Percentiles rank a stretch among this genome's conserved stretches.
phyloP scores from a whole-genome alignment of 2,329 filamentous ascomycete genomes.

The Clonostachys byssicola region DNA sequence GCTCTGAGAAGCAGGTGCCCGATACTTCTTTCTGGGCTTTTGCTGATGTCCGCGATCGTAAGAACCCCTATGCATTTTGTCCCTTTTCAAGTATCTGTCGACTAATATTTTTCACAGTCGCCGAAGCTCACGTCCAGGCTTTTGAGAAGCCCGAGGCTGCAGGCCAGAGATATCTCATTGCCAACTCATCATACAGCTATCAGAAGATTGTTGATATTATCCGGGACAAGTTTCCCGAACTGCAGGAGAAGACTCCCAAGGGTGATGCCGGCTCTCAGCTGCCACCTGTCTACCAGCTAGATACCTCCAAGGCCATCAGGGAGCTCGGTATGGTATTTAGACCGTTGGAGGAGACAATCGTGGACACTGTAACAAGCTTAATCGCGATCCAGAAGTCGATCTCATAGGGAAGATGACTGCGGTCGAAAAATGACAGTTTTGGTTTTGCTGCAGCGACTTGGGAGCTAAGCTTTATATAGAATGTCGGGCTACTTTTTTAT shows the following conservation, averaged over 20 bases:
- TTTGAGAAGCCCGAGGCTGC: conserved; percentile 49
- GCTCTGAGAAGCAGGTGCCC: conserved; percentile 7
- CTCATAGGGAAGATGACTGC: no score
- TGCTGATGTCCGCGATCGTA: conserved; percentile 47
- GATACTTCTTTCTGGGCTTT: conserved; percentile 27
- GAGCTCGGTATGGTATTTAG: conserved; percentile 47
- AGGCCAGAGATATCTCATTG: conserved; percentile 57
- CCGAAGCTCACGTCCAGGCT: conserved; percentile 54
- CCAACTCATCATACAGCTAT: conserved; percentile 56
- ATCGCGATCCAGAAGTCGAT: no score
- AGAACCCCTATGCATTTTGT: no score
- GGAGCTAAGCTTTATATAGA: no score
- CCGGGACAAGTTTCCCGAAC: conserved; percentile 47
- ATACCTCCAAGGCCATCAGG: conserved; percentile 43
- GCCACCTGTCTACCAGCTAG: conserved; percentile 32
- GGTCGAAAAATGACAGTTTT: no score
- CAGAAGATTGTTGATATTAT: conserved; percentile 49
- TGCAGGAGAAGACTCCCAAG: conserved; percentile 7
- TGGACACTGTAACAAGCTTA: background rate
- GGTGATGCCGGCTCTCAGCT: conserved; percentile 5
- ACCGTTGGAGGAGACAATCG: conserved; percentile 32
- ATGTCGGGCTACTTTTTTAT: no score
- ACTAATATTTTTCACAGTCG: conserved; percentile 27
- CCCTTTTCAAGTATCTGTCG: no score
- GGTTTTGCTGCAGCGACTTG: no score